Percentiles rank a stretch among this genome's conserved stretches.
These are phyloP conservation scores for Plasmodium gaboni DNA, from an alignment of 169 alveolate genomes.

Conservation along the genomic window DNA sequence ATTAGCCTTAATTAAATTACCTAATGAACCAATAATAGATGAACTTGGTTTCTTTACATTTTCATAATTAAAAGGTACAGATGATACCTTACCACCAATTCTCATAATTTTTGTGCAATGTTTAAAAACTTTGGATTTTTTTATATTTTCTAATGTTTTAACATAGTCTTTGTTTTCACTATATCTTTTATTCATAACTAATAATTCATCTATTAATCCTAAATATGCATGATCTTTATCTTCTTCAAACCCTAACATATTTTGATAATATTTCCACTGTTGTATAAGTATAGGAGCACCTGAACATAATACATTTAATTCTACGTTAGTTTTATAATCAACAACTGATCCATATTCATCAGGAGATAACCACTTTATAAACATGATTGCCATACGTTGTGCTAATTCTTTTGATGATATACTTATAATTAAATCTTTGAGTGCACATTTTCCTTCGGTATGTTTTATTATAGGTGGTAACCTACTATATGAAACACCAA, in stretches of 20 bases:
- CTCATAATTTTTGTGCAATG: conserved; percentile 70
- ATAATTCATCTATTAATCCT: conserved; percentile 55
- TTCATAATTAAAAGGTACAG: conserved; percentile 74
- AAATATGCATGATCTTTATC: conserved; percentile 65
- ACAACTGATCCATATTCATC: conserved; percentile 56
- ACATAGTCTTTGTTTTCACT: conserved; percentile 17
- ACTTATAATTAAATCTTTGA: conserved; percentile 35
- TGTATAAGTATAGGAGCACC: conserved; percentile 66
- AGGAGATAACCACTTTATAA: conserved; percentile 37
- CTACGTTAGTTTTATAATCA: conserved; percentile 22
- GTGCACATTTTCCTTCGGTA: conserved; percentile 7
- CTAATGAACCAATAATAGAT: conserved; percentile 67
- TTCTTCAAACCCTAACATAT: conserved; percentile 31
- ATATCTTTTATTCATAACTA: conserved; percentile 37
- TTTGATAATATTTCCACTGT: conserved; percentile 68
- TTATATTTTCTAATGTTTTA: conserved; percentile 22
- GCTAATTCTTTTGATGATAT: conserved; percentile 55
- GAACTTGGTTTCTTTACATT: conserved; percentile 56
- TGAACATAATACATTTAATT: conserved; percentile 54
- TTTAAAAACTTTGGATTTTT: conserved; percentile 61
- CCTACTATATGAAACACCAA: conserved; percentile 44
- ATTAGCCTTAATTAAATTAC: conserved; percentile 65
- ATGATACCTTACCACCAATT: conserved; percentile 41
- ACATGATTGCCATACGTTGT: conserved; percentile 62
- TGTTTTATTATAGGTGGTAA: conserved; percentile 62